These are phyloP conservation scores for Megacollybia marginata DNA, from an alignment of 768 basidiomycete species.

Conservation along the genomic window DNA sequence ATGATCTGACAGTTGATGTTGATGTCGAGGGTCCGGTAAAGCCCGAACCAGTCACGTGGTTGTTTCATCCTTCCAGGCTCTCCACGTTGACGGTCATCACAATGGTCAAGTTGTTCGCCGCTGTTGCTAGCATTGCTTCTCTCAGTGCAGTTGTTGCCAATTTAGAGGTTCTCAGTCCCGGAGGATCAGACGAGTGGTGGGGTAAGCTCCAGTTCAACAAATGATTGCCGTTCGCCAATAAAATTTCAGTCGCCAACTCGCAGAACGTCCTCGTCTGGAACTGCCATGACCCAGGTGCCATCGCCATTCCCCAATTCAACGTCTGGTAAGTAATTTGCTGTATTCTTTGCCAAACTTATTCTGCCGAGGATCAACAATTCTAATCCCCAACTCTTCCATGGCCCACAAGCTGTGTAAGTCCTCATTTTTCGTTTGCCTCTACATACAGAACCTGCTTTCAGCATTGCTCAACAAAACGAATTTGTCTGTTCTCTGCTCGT, in stretches of 20 bases:
- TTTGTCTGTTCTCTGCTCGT: constrained; percentile 53
- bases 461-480: constrained; percentile 46
- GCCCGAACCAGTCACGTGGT: too few relatives aligned
- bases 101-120: constrained; percentile 25
- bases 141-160: constrained; percentile 33
- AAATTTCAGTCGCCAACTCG: constrained; percentile 42
- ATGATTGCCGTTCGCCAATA: not conserved
- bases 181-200: constrained; percentile 46
- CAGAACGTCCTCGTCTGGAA: constrained; percentile 55
- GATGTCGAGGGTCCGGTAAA: too few relatives aligned
- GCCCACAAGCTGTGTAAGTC: constrained; percentile 30
- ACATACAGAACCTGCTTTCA: constrained; percentile 4
- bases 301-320: constrained; percentile 31
- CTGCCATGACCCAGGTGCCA: constrained; percentile 32
- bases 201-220: constrained; percentile 31
- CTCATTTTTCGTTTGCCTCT: not conserved
- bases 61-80: not conserved
- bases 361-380: constrained; percentile 36
- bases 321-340: constrained; percentile 36
- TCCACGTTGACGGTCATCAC: constrained; percentile 6
- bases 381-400: constrained; percentile 27
- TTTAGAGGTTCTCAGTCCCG: constrained; percentile 39
- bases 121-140: constrained; percentile 29
- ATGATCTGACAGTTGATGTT: too few relatives aligned
- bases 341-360: constrained; percentile 1